Evolutionary conservation across 2,329 filamentous ascomycete genomes (phyloP).

Genomic region (Curvularia sp.): DNA sequence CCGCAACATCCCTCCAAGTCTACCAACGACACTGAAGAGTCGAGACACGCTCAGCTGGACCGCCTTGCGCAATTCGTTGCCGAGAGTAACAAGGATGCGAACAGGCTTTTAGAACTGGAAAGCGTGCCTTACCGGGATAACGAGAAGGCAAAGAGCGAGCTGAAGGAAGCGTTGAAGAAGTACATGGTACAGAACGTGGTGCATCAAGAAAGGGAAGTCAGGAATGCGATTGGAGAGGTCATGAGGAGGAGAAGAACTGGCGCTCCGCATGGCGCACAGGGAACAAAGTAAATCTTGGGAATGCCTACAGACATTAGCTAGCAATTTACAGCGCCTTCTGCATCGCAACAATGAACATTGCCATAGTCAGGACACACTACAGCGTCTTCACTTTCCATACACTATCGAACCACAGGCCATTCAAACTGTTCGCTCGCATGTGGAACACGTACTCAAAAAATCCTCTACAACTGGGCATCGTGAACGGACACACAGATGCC

Average conservation of each 20-base stretch:
- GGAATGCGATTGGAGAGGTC: conserved; percentile 75
- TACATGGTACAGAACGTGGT: conserved; percentile 83
- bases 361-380: background rate
- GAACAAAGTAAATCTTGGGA: conserved; percentile 18
- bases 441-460: background rate
- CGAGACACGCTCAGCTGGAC: conserved; percentile 67
- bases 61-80: conserved; percentile 68
- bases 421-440: background rate
- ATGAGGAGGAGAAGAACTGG: conserved; percentile 68
- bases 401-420: background rate
- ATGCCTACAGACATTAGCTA: background rate
- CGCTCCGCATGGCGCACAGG: conserved; percentile 65
- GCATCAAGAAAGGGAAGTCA: conserved; percentile 80
- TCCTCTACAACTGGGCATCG: background rate
- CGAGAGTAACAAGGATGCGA: conserved; percentile 72
- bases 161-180: conserved; percentile 78
- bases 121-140: conserved; percentile 83
- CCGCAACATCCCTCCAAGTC: conserved; percentile 29
- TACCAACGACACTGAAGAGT: conserved; percentile 41
- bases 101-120: conserved; percentile 76
- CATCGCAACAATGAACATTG: background rate
- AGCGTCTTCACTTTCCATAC: background rate
- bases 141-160: conserved; percentile 62
- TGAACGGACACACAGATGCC: background rate
- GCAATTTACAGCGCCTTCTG: background rate